phyloP scores from a whole-genome alignment of 257 asterid genomes.

The Fraxinus quadrangulata region DNA sequence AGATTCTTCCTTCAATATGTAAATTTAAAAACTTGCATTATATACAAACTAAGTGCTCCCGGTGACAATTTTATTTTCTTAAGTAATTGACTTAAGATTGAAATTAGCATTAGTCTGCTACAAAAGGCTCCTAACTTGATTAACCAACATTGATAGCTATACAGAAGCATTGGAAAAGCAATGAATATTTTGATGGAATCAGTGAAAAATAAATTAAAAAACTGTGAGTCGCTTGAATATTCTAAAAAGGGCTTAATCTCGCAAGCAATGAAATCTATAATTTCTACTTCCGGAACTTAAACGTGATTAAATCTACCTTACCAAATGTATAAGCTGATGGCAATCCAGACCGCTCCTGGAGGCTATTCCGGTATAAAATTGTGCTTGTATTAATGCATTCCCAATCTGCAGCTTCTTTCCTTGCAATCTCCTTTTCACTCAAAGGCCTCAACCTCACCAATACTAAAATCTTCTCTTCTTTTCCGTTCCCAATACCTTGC shows the following conservation, averaged over 20 bases:
- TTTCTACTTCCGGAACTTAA: slow-evolving; percentile 6
- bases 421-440: slow-evolving; percentile 82
- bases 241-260: slow-evolving; percentile 15
- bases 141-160: neutral
- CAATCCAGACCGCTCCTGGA: slow-evolving; percentile 85
- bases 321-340: slow-evolving; percentile 18
- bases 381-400: slow-evolving; percentile 95
- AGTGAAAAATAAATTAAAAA: neutral
- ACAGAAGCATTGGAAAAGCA: neutral
- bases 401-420: slow-evolving; percentile 91
- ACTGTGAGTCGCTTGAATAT: neutral
- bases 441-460: slow-evolving; percentile 93
- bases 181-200: neutral
- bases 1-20: neutral
- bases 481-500: slow-evolving; percentile 57
- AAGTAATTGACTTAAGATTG: neutral
- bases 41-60: neutral
- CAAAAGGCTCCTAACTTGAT: neutral
- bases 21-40: neutral
- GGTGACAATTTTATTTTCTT: neutral
- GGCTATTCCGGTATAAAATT: slow-evolving; percentile 92
- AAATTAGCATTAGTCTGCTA: neutral
- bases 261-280: neutral
- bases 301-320: neutral
- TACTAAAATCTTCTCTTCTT: slow-evolving; percentile 90